These are phyloP conservation scores for Nakazawaea anatomiae DNA, from an alignment of 805 yeast genomes.

Conservation along the genomic window DNA sequence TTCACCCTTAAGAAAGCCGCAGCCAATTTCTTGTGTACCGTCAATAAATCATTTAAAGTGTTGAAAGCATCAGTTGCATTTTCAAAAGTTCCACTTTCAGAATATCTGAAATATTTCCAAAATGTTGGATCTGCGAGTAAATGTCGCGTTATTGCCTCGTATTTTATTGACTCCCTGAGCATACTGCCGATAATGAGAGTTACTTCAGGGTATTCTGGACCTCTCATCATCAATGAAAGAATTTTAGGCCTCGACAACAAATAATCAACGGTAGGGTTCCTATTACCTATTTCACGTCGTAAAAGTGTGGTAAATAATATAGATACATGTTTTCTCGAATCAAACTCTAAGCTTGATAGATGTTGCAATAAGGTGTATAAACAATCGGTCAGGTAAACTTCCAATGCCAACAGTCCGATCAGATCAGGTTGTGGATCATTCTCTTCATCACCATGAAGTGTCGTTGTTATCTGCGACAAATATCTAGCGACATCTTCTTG, in stretches of 20 bases:
- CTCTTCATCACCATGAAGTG: conserved; percentile 66
- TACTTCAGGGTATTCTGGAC: conserved; percentile 69
- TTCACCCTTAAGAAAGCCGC: conserved; percentile 63
- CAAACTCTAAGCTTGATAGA: conserved; percentile 74
- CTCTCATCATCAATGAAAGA: conserved; percentile 53
- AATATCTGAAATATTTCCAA: conserved; percentile 82
- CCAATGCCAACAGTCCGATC: conserved; percentile 71
- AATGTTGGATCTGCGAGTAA: conserved; percentile 55
- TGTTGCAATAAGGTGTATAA: conserved; percentile 55
- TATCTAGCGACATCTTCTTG: conserved; percentile 73
- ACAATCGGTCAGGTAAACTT: conserved; percentile 67
- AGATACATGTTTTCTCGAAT: conserved; percentile 79
- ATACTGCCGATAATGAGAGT: conserved; percentile 74
- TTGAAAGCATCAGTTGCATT: conserved; percentile 86
- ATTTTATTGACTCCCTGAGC: conserved; percentile 77
- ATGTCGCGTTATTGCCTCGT: conserved; percentile 60
- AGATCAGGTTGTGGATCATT: conserved; percentile 64
- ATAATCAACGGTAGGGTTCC: conserved; percentile 86
- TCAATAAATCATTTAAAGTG: conserved; percentile 64
- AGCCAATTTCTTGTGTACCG: conserved; percentile 62
- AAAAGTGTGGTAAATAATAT: conserved; percentile 69
- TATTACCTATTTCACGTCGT: conserved; percentile 68
- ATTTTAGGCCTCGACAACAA: conserved; percentile 62
- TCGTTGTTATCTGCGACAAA: conserved; percentile 55
- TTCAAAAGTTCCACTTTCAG: conserved; percentile 75